Conservation (phyloP, 495 filamentous ascomycete genomes). For the Corynascus novoguineensis region DNA sequence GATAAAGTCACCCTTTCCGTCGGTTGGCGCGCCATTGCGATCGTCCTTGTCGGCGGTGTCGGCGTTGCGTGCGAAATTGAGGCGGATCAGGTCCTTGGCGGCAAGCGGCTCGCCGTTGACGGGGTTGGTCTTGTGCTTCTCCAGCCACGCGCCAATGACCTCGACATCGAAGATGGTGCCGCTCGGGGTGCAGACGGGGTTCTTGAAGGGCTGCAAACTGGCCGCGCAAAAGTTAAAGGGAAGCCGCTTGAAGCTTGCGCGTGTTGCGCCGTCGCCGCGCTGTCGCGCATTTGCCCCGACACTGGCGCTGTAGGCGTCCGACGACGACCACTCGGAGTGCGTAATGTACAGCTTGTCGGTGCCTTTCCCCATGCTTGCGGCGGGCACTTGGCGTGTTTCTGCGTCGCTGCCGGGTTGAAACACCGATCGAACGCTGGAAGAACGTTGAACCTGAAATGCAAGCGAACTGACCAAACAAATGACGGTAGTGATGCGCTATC, state of each 20-base stretch:
- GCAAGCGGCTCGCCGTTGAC: constrained; percentile 75
- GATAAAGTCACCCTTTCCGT: constrained; percentile 69
- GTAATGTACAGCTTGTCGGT: constrained; percentile 87
- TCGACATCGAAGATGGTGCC: constrained; percentile 84
- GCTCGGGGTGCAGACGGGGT: constrained; percentile 73
- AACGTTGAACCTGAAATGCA: not conserved
- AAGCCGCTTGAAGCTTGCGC: constrained; percentile 73
- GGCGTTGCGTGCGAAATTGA: constrained; percentile 89
- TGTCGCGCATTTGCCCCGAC: constrained; percentile 61
- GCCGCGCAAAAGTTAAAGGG: constrained; percentile 98
- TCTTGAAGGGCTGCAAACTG: constrained; percentile 83
- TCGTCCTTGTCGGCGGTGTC: constrained; percentile 46
- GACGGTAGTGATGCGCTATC: constrained; percentile 6
- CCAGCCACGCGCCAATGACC: constrained; percentile 85
- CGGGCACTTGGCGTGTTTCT: not conserved
- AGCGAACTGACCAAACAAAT: constrained; percentile 4
- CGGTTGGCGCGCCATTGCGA: constrained; percentile 31
- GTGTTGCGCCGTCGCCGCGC: constrained; percentile 44
- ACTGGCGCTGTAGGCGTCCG: constrained; percentile 74
- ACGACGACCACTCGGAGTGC: constrained; percentile 92
- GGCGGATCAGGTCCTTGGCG: constrained; percentile 77
- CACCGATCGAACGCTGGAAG: not conserved
- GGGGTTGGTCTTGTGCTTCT: constrained; percentile 86
- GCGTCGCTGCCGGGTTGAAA: not conserved
- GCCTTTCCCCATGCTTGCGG: constrained; percentile 43